Evolutionary conservation across 108 stramenopile genomes (phyloP).

Genomic region (Cyclostephanos tholiformis): DNA sequence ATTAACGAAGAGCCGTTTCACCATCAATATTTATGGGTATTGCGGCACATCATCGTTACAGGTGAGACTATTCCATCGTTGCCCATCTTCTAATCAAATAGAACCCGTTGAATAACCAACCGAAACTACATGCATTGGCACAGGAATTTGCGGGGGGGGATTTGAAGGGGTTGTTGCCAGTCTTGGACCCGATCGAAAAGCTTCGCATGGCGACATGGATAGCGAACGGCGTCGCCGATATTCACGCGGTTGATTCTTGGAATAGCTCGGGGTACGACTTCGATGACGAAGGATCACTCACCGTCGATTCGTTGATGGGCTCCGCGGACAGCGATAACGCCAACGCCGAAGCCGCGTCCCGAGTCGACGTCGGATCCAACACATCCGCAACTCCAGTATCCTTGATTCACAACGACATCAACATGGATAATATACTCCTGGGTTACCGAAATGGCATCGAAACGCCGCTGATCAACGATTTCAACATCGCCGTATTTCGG

Average conservation of each 20-base stretch:
- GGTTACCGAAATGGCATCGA: slow-evolving; percentile 55
- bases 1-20: slow-evolving; percentile 63
- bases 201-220: slow-evolving; percentile 67
- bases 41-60: slow-evolving; percentile 57
- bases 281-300: neutral
- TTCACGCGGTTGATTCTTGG: slow-evolving; percentile 59
- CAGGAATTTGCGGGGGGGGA: slow-evolving; percentile 54
- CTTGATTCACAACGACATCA: slow-evolving; percentile 86
- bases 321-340: neutral
- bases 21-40: slow-evolving; percentile 70
- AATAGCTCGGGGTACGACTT: neutral
- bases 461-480: slow-evolving; percentile 79
- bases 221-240: slow-evolving; percentile 69
- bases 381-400: slow-evolving; percentile 10
- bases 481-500: slow-evolving; percentile 86
- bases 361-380: neutral
- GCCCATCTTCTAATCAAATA: too few species aligned
- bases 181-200: slow-evolving; percentile 51
- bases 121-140: slow-evolving; percentile 44
- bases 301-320: slow-evolving; percentile 2
- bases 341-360: slow-evolving; percentile 8
- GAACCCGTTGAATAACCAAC: too few species aligned
- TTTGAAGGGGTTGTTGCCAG: slow-evolving; percentile 35
- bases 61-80: neutral
- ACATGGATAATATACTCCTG: slow-evolving; percentile 67